Base-by-base conservation (phyloP, 2,329 filamentous ascomycete genomes). In the Aplosporella prunicola region DNA sequence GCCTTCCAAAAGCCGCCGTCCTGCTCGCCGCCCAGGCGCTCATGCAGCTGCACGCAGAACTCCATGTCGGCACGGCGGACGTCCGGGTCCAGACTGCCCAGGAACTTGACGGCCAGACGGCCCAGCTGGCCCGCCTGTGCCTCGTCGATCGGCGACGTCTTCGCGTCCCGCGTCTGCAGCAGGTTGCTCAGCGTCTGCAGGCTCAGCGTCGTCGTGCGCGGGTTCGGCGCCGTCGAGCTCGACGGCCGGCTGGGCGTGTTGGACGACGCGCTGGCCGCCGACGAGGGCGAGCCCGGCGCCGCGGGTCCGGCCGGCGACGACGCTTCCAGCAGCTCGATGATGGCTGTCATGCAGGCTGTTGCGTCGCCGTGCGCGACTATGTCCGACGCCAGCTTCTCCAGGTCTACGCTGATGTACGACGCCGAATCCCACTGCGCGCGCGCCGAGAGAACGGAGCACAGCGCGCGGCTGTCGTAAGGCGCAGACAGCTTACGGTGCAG, bases 341-440 rank as follows among this genome's bases (percentile, higher is more conserved):
- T 58, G 6, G 57, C 55, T 22, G 59, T 49, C 22, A 64, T 46
- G 35, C 57, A 57, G 31, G 80, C 76, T 4, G 71, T 63, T 5
- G 74, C 70, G 33, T 82, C 72, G 1, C 80, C 78, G 4, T 82
- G 69, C 23, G 64, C 64, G 13, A 83, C 74, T 3, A 88, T 72
- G 49, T 87, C 82, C 34, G 82, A 76, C 3, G 81, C 78, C 2
- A 85, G 72, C 15, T 81, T 68, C 61, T 87, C 82, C 26, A 88
- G 68, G 14, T 83, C 82, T 38, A 75, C 76, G 35, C 84, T 77
- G 35, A 87, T 80, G 55, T 86, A 80, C 14, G 77, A 74, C 16
- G 76, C 70, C 9, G 74, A 71, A 43, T 86, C 81, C 51, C 83
- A 82, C 35, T 68, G 67, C 27, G 73, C 71, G 26, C 82, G 74